Base-by-base conservation (phyloP, 176 grass and related monocot genomes). In the Microstegium vimineum region DNA sequence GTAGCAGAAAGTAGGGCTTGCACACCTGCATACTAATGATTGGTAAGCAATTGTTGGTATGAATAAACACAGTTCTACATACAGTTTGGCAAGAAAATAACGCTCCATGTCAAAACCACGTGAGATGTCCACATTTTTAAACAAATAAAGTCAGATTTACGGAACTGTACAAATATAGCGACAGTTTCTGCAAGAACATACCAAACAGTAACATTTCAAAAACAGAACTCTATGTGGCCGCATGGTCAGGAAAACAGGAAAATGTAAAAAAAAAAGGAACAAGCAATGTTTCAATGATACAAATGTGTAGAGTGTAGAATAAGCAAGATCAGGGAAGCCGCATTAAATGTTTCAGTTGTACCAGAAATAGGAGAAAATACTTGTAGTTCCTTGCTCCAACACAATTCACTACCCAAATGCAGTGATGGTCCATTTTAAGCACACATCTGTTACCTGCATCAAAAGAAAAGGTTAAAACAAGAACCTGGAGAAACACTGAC, bases 371-470 rank as follows among this genome's bases (percentile, higher is more conserved):
- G 38, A 98, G 90, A 90, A 98, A 98, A 73, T 88, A 95, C 61
- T 98, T 95, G 51, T 95, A 98, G 69, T 95, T 98, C 65, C 79
- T 86, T 79, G 89, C 88, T 62, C 95, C 95, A 9, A 98, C 85
- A 79, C 95, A 98, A 69, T 95, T 95, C 43, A 93, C 95, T 73
- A 91, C 92, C 95, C 95, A 98, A 79, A 93, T 87, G 42, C 95
- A 98, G 49, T 98, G 95, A 89, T 98, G 95, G 81, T 98, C 95
- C 92, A 98, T 98, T 86, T 91, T 98, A 68, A 98, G 95, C 37
- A 95, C 87, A 46, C 95, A 98, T 84, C 87, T 98, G 60, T 95
- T 80, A 93, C 95, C 95, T 98, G 61, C 63, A 87, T 86, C 67
- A 36, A 20, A 77, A 63, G 8, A 45, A 52, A 79, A 8, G 28